Conservation (phyloP, 768 basidiomycete genomes). For the Suillus decipiens region DNA sequence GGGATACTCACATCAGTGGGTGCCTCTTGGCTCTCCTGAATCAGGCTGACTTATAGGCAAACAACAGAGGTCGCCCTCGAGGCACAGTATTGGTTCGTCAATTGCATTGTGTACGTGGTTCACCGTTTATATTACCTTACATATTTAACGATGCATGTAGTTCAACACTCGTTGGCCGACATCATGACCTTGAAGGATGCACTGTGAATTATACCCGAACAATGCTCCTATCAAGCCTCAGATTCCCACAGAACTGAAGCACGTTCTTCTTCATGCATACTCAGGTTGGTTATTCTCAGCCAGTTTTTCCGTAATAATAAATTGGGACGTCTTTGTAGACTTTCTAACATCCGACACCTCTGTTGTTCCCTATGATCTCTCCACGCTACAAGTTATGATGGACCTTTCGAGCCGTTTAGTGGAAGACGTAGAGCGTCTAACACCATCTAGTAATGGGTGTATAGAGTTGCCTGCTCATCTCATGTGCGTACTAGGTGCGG, state of each 20-base stretch:
- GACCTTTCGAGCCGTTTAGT: conserved; percentile 4
- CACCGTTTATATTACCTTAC: too few species aligned
- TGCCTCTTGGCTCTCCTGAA: background rate
- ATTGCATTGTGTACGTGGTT: background rate
- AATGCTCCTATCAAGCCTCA: background rate
- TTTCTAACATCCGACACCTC: conserved; percentile 11
- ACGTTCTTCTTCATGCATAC: conserved; percentile 5
- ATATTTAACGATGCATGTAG: background rate
- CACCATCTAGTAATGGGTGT: background rate
- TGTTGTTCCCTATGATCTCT: conserved; percentile 14
- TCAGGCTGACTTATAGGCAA: background rate
- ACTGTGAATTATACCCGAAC: conserved; percentile 11
- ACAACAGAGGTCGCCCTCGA: conserved; percentile 24
- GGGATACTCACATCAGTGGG: conserved; percentile 9
- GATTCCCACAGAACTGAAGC: conserved; percentile 5
- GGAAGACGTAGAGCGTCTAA: conserved; percentile 2
- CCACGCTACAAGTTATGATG: conserved; percentile 5
- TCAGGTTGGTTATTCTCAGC: background rate
- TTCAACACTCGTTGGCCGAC: background rate
- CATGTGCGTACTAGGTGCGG: conserved; percentile 10
- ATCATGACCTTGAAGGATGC: conserved; percentile 6
- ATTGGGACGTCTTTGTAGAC: conserved; percentile 9
- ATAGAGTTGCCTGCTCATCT: conserved; percentile 10
- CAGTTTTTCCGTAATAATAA: background rate
- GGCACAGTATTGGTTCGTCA: conserved; percentile 27